phyloP scores from a whole-genome alignment of 805 yeast genomes.

The Wickerhamiella shivajii region DNA sequence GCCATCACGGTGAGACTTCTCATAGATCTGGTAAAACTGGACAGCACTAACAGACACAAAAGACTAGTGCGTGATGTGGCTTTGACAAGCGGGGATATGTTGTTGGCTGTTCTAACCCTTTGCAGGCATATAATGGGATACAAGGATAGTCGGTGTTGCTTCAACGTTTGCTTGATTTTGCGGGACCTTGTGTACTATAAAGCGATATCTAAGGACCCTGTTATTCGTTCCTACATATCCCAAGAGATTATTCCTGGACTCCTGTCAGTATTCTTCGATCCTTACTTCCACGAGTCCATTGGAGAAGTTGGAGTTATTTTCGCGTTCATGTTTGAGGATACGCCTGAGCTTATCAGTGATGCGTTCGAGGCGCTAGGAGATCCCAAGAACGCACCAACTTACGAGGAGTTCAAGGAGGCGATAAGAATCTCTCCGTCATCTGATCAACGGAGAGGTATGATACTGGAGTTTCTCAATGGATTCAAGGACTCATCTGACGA shows the following conservation, averaged over 20 bases:
- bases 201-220: slow-evolving; percentile 52
- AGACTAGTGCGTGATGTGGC: slow-evolving; percentile 45
- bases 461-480: slow-evolving; percentile 58
- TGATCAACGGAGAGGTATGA: slow-evolving; percentile 66
- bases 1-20: slow-evolving; percentile 78
- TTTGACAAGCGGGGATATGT: slow-evolving; percentile 44
- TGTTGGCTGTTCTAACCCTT: slow-evolving; percentile 66
- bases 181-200: slow-evolving; percentile 41
- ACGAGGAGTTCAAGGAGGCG: slow-evolving; percentile 48
- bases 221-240: slow-evolving; percentile 47
- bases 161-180: slow-evolving; percentile 71
- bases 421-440: slow-evolving; percentile 50
- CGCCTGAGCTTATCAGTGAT: slow-evolving; percentile 2
- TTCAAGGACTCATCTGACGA: slow-evolving; percentile 31
- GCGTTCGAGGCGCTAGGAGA: slow-evolving; percentile 4
- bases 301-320: slow-evolving; percentile 84
- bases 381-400: slow-evolving; percentile 29
- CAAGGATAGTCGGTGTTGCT: slow-evolving; percentile 84
- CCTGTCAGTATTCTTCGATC: slow-evolving; percentile 51
- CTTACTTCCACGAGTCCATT: slow-evolving; percentile 72
- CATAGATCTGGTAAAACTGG: slow-evolving; percentile 49
- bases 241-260: slow-evolving; percentile 57
- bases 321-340: slow-evolving; percentile 51
- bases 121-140: slow-evolving; percentile 64
- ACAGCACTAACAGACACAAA: slow-evolving; percentile 40